Evolutionary conservation across 495 filamentous ascomycete genomes (phyloP), one percentile per base, ranked within the genome.

Genomic region (Hypoxylon cercidicola): DNA sequence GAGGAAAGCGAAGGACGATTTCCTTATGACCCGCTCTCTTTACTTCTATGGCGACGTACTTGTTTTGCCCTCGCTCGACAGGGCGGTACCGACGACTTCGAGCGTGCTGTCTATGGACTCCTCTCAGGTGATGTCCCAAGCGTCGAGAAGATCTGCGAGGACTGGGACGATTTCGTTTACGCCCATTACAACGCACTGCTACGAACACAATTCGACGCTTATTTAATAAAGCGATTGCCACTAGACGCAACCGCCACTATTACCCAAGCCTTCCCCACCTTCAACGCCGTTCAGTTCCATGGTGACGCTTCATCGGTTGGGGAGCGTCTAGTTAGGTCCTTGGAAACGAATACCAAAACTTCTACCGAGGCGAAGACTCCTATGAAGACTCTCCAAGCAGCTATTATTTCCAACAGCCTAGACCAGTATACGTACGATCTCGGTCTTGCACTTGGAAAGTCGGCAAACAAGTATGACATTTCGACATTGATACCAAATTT

Each of bases 151-250:
- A 86, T 94, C 12, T 95, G 92, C 74, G 81, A 82, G 40, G 86
- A 84, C 35, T 96, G 91, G 89, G 92, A 98, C 61, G 95, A 99
- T 73, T 86, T 89, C 62, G 84, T 97, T n/a, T 98, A 93, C 69
- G 89, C 89, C 7, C 87, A 92, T 69, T 95, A 93, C 81, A 97
- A 96, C 69, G 85, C 90, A 8, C 77, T 94, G 23, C 80, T 99
- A 13, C 80, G 92, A 41, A 81, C 82, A 0, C 84, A 88, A 60
- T 91, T 90, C 71, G 89, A 91, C 58, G 64, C 66, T 3, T 90
- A 85, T 71, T 65, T 91, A 25, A 74, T 80, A 55, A 74, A 72
- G 28, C 76, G 81, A 55, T 82, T 77, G 40, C 68, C 81, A 13
- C 72, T 80, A 13, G 74, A 78, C 19, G 66, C 80, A 5, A 74